phyloP scores from a whole-genome alignment of 139 green algal genomes.

The Chlamydomonas sp. region DNA sequence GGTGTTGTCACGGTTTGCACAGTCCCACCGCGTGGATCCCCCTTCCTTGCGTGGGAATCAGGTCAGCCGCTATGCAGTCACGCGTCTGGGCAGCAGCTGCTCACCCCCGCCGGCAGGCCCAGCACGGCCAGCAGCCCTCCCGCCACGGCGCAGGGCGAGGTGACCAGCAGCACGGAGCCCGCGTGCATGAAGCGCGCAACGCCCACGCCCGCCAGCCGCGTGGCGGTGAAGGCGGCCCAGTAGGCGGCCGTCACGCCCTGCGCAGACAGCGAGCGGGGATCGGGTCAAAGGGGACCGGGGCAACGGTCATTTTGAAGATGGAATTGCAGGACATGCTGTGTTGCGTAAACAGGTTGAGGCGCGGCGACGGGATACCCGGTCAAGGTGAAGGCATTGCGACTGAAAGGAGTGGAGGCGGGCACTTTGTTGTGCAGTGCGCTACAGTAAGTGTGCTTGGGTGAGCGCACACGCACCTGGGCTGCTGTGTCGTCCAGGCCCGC shows the following conservation, averaged over 20 bases:
- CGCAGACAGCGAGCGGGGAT: neutral
- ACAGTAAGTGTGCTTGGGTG: too few species aligned
- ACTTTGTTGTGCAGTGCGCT: too few species aligned
- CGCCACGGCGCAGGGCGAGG: slow-evolving; percentile 16
- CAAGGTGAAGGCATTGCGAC: too few species aligned
- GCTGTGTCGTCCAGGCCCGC: slow-evolving; percentile 3
- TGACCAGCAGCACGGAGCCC: slow-evolving; percentile 16
- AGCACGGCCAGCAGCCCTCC: slow-evolving; percentile 14
- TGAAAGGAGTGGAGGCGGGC: too few species aligned
- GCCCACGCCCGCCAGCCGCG: slow-evolving; percentile 9
- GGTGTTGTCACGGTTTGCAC: too few species aligned
- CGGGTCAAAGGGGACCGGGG: too few species aligned
- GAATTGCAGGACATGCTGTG: too few species aligned
- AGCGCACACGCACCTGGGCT: neutral
- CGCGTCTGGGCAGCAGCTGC: neutral
- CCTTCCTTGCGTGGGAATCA: too few species aligned
- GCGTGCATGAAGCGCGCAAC: slow-evolving; percentile 18
- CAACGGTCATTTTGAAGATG: too few species aligned
- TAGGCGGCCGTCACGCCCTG: slow-evolving; percentile 34
- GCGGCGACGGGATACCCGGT: too few species aligned
- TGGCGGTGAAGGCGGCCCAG: slow-evolving; percentile 33
- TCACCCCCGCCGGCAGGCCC: slow-evolving; percentile 11
- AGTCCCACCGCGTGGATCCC: too few species aligned
- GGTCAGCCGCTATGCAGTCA: neutral
- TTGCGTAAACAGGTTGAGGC: too few species aligned